Base-by-base conservation (phyloP, 371 early-diverging fungal genomes). In the Saksenaea oblongispora region DNA sequence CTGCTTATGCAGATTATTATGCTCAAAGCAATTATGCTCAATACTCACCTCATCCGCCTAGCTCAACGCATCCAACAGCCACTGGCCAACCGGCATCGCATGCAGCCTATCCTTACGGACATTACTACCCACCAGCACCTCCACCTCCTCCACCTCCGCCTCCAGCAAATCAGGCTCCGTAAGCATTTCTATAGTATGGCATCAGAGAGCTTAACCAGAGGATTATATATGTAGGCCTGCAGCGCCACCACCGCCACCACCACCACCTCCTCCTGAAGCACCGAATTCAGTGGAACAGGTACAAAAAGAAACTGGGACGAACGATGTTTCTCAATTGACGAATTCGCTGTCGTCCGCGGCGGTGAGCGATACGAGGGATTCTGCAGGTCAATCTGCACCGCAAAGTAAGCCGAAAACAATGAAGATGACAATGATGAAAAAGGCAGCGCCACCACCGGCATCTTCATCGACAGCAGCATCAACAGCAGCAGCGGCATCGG, bases 51-150 rank as follows among this genome's bases (percentile, higher is more conserved):
- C 62, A 56, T 44, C 56, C 44, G 42, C 58, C 36, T 59, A 56
- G 41, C 61, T 44, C 27, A 47, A 59, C 59, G 31, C 59, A 18
- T 62, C 55, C 60, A 60, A 56, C 58, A 34, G 56, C 37, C 55
- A 44, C 37, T 56, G 54, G 34, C 9, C 35, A 62, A 7, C 34
- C 62, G 34, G 35, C 64, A 60, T 31, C 60, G 9, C 44, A 34
- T n/a, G 15, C 60, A 28, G 36, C 36, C 53, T 60, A 60, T 44
- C 51, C 17, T 34, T 63, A 22, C 59, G 61, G 54, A 36, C 59
- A 55, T 53, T 37, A 67, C 51, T 56, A 62, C 26, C 66, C 59
- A 51, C 53, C 64, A 54, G n/a, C 65, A 31, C 35, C 60, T 0
- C 28, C 59, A 8, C 64, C 60, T 0, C 28, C 59, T 7, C 64